Conservation (phyloP, 768 basidiomycete species). For the Termitomyces sp. region DNA sequence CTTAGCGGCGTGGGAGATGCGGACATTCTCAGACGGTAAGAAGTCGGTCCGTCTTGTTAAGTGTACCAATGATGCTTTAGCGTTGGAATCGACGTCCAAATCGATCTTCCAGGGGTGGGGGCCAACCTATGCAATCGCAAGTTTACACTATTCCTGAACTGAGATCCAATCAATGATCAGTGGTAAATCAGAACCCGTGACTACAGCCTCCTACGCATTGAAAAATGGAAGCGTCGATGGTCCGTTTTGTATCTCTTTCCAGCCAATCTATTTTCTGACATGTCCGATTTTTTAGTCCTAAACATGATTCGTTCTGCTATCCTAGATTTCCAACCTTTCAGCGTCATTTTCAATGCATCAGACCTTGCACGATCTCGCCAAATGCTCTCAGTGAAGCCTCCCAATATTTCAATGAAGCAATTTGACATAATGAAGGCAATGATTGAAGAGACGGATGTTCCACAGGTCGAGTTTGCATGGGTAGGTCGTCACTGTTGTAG, state of each 20-base stretch:
- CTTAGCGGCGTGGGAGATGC: conserved; percentile 10
- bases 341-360: background rate
- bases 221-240: conserved; percentile 10
- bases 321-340: conserved; percentile 7
- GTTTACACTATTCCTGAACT: background rate
- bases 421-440: conserved; percentile 7
- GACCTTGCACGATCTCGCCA: conserved; percentile 6
- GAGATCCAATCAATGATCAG: background rate
- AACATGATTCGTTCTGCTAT: conserved; percentile 8
- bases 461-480: conserved; percentile 13
- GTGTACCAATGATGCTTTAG: background rate
- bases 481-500: background rate
- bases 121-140: conserved; percentile 10
- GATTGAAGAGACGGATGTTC: conserved; percentile 4
- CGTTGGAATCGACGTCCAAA: background rate
- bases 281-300: background rate
- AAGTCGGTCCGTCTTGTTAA: background rate
- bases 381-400: conserved; percentile 1
- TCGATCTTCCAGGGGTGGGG: conserved; percentile 11
- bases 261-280: background rate
- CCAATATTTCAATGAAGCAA: background rate
- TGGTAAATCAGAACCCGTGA: conserved; percentile 3
- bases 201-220: conserved; percentile 6
- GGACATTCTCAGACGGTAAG: background rate
- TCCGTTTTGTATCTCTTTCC: background rate